Percentiles rank a stretch among this genome's conserved stretches.
Conservation (phyloP, 805 yeast species). For the Zygotorulaspora sp. region DNA sequence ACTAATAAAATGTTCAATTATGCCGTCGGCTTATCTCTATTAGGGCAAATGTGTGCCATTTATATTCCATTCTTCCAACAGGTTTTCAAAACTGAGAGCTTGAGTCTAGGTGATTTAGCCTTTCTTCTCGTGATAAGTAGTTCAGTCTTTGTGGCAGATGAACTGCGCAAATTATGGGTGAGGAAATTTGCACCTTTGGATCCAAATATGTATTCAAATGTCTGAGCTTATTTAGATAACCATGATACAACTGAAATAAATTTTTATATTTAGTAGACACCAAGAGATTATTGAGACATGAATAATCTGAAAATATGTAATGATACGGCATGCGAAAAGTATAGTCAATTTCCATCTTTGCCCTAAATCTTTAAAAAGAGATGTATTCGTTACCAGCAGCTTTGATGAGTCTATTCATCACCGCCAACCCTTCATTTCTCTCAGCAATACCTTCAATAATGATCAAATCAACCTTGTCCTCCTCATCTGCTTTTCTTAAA, state of each 20-base stretch:
- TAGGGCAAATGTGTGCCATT: constrained; percentile 91
- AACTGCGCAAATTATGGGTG: constrained; percentile 54
- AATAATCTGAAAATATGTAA: too few species aligned
- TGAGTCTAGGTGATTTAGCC: constrained; percentile 62
- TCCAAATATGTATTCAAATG: constrained; percentile 21
- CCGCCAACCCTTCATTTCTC: constrained; percentile 79
- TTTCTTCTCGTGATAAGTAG: constrained; percentile 64
- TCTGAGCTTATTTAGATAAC: constrained; percentile 7
- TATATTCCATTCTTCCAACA: constrained; percentile 90
- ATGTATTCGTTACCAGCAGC: constrained; percentile 59
- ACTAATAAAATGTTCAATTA: constrained; percentile 86
- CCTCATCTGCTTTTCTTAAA: constrained; percentile 71
- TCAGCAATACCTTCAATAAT: constrained; percentile 81
- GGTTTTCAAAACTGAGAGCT: constrained; percentile 92
- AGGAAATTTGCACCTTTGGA: constrained; percentile 20
- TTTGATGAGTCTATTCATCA: constrained; percentile 84
- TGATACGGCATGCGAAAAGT: too few species aligned
- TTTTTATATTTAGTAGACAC: too few species aligned
- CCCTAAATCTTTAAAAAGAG: constrained; percentile 11
- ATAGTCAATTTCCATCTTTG: too few species aligned
- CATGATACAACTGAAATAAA: neutral
- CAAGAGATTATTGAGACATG: too few species aligned
- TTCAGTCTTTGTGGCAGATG: constrained; percentile 82
- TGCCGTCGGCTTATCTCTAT: constrained; percentile 81
- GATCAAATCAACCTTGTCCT: constrained; percentile 56